Conservation (phyloP, 257 asterid species). For the Solanum rostratum region DNA sequence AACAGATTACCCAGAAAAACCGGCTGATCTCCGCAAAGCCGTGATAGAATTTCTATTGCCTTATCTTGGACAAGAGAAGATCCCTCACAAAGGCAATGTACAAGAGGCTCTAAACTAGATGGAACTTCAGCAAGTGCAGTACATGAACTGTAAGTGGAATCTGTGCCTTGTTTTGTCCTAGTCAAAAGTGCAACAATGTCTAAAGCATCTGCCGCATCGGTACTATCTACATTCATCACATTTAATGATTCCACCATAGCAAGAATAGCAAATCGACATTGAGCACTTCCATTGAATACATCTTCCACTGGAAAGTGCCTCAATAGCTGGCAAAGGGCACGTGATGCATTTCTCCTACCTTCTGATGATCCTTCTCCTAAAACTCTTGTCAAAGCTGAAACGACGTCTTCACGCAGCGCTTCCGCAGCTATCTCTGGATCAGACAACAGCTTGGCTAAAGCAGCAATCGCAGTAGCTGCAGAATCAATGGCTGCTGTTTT, state of each 20-base stretch:
- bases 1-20: slow-evolving; percentile 38
- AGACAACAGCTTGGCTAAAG: slow-evolving; percentile 59
- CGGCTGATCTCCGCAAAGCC: slow-evolving; percentile 61
- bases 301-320: slow-evolving; percentile 57
- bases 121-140: slow-evolving; percentile 50
- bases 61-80: slow-evolving; percentile 51
- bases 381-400: slow-evolving; percentile 61
- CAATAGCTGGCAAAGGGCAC: slow-evolving; percentile 67
- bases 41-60: slow-evolving; percentile 57
- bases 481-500: slow-evolving; percentile 61
- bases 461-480: slow-evolving; percentile 71
- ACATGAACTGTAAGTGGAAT: slow-evolving; percentile 30
- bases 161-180: slow-evolving; percentile 41
- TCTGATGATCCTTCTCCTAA: slow-evolving; percentile 64
- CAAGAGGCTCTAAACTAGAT: slow-evolving; percentile 52
- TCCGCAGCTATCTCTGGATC: slow-evolving; percentile 66
- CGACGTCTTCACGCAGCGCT: slow-evolving; percentile 72
- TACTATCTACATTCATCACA: slow-evolving; percentile 49
- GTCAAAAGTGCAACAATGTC: slow-evolving; percentile 44
- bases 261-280: slow-evolving; percentile 52
- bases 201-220: slow-evolving; percentile 46
- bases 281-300: slow-evolving; percentile 47
- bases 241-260: slow-evolving; percentile 58
- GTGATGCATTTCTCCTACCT: slow-evolving; percentile 68
- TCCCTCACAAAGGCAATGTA: slow-evolving; percentile 61